A percentile compares a stretch with the other conserved stretches of the same genome.
Conservation (phyloP, 1,139 yeast genomes). For the Taphrina deformans region DNA sequence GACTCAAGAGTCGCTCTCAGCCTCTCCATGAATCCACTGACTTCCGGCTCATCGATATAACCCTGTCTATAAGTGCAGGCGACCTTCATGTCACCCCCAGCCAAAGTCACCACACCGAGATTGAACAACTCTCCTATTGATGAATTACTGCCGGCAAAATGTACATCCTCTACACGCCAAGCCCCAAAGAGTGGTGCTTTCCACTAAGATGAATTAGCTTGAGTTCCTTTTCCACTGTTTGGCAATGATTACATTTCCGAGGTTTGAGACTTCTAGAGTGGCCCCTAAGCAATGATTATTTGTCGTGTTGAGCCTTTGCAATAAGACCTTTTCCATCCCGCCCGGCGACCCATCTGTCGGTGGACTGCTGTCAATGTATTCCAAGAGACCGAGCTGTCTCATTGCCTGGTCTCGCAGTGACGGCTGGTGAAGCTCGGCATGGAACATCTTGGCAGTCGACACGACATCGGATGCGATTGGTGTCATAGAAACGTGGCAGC, state of each 20-base stretch:
- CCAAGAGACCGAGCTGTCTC: not conserved
- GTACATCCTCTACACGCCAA: slow-evolving; percentile 5
- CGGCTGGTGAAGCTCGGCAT: slow-evolving; percentile 14
- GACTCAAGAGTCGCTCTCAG: not conserved
- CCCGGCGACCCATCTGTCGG: not conserved
- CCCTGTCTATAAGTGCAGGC: slow-evolving; percentile 11
- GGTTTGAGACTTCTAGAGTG: slow-evolving; percentile 22
- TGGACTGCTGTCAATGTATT: not conserved
- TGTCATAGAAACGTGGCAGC: not conserved
- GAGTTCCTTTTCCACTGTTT: not conserved
- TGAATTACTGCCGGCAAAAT: slow-evolving; percentile 19
- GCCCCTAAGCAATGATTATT: slow-evolving; percentile 4
- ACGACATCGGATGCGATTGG: not conserved
- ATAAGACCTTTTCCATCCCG: slow-evolving; percentile 11
- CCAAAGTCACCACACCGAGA: slow-evolving; percentile 21
- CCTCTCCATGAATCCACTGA: not conserved
- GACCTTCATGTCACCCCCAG: slow-evolving; percentile 21
- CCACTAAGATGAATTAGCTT: slow-evolving; percentile 2
- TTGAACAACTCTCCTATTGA: slow-evolving; percentile 17
- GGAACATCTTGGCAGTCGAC: slow-evolving; percentile 14
- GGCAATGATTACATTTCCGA: slow-evolving; percentile 16
- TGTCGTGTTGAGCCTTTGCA: not conserved
- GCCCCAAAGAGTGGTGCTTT: not conserved
- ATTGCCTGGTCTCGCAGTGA: not conserved
- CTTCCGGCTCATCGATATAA: slow-evolving; percentile 1